Conservation (phyloP, 208 protist species). For the Leishmania aethiopica region DNA sequence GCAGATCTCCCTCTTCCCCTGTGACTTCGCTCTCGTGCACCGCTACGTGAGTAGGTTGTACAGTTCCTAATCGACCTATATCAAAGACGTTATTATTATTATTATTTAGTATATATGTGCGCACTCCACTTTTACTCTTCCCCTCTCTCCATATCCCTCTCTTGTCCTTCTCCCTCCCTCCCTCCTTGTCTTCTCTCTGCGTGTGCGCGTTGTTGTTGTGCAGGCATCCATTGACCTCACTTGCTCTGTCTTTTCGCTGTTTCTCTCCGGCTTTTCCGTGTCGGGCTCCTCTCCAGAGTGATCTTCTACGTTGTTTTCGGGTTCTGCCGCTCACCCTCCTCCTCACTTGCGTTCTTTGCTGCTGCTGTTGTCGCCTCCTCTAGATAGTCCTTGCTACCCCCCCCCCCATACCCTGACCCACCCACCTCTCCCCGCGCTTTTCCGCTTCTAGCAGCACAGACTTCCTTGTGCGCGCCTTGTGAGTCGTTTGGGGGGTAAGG, state of each 20-base stretch:
- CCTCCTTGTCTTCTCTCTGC: constrained; percentile 11
- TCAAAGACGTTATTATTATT: background rate
- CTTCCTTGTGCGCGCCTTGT: background rate
- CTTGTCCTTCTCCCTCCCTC: background rate
- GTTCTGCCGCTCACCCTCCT: background rate
- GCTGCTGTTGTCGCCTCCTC: background rate
- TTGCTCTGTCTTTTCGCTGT: constrained; percentile 6
- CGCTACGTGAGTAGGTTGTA: background rate
- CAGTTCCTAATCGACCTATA: background rate
- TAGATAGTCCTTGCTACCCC: background rate
- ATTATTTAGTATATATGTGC: background rate
- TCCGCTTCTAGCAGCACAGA: background rate
- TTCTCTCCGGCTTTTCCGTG: background rate
- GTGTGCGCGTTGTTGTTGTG: background rate
- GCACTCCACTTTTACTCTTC: background rate
- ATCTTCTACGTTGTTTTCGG: no score
- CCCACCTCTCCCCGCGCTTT: background rate
- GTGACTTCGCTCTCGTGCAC: background rate
- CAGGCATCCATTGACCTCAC: background rate
- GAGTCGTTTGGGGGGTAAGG: background rate
- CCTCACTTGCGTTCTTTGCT: background rate
- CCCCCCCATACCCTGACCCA: background rate
- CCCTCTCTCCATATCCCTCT: background rate
- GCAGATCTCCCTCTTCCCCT: background rate
- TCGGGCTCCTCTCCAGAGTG: background rate